Evolutionary conservation across 768 basidiomycete species (phyloP).

Genomic region (Hydnum rufescens): DNA sequence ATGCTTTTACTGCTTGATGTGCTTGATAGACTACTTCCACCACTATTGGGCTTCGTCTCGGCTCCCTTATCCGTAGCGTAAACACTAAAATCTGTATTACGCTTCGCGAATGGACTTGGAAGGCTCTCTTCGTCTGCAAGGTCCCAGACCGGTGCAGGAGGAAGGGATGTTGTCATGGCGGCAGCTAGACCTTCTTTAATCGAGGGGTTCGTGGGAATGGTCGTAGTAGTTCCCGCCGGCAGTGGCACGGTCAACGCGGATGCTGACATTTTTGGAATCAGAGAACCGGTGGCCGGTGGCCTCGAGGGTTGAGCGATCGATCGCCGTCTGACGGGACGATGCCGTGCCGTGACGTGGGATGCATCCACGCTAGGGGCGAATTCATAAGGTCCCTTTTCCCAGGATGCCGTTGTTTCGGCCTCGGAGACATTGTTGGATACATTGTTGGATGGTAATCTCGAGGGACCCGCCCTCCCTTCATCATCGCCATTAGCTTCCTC

Average conservation of each 20-base stretch:
- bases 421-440: too few species aligned
- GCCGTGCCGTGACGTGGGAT: background rate
- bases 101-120: constrained; percentile 63
- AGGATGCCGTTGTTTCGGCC: background rate
- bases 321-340: background rate
- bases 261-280: background rate
- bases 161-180: constrained; percentile 3
- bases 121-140: constrained; percentile 64
- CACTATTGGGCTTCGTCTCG: background rate
- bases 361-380: background rate
- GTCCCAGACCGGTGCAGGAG: constrained; percentile 35
- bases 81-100: background rate
- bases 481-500: background rate
- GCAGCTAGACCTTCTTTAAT: background rate
- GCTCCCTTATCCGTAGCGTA: background rate
- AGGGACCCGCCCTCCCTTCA: background rate
- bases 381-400: background rate
- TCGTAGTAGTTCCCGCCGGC: too few species aligned
- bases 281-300: background rate
- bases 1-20: constrained; percentile 13
- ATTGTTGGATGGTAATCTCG: background rate
- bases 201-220: background rate
- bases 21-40: background rate
- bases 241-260: background rate
- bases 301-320: background rate